A percentile compares a stretch with the other conserved stretches of the same genome.
Evolutionary conservation across 768 basidiomycete genomes (phyloP).

Genomic region (Thelephora ganbajun): DNA sequence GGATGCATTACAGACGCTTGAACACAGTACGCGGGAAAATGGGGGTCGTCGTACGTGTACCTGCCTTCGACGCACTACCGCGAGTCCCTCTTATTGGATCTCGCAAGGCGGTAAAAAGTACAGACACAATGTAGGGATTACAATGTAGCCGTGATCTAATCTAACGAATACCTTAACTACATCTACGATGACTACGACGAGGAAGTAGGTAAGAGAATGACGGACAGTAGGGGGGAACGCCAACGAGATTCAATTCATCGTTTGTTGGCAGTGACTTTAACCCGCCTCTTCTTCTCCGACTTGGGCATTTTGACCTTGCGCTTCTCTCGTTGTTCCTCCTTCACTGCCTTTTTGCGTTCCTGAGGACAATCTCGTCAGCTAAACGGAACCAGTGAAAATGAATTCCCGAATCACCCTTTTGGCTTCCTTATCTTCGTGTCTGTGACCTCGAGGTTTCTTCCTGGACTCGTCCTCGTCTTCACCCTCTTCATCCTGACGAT

Average conservation of each 20-base stretch:
- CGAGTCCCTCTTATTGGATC: no score
- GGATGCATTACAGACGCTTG: slow-evolving; percentile 87
- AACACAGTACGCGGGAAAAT: slow-evolving; percentile 10
- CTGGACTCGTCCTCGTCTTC: slow-evolving; percentile 20
- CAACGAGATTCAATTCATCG: slow-evolving; percentile 6
- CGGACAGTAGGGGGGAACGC: background rate
- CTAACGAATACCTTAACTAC: no score
- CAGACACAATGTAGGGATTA: background rate
- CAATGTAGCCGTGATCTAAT: no score
- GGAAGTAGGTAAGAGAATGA: background rate
- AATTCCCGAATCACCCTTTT: slow-evolving; percentile 52
- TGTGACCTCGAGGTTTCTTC: slow-evolving; percentile 66
- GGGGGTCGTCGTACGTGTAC: background rate
- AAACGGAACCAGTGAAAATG: background rate
- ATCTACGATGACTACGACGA: no score
- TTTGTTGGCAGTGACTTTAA: slow-evolving; percentile 35
- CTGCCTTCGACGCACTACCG: no score
- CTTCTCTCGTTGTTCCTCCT: slow-evolving; percentile 77
- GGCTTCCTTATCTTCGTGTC: slow-evolving; percentile 81
- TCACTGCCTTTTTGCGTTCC: slow-evolving; percentile 87
- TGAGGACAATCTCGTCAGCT: slow-evolving; percentile 18
- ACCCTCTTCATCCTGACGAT: slow-evolving; percentile 20
- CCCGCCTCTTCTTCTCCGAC: slow-evolving; percentile 77
- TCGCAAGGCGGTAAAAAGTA: background rate
- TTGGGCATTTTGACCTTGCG: slow-evolving; percentile 93